Evolutionary conservation across 768 basidiomycete genomes (phyloP), one percentile per base, ranked within the genome.

Genomic region (Leccinum boreale): DNA sequence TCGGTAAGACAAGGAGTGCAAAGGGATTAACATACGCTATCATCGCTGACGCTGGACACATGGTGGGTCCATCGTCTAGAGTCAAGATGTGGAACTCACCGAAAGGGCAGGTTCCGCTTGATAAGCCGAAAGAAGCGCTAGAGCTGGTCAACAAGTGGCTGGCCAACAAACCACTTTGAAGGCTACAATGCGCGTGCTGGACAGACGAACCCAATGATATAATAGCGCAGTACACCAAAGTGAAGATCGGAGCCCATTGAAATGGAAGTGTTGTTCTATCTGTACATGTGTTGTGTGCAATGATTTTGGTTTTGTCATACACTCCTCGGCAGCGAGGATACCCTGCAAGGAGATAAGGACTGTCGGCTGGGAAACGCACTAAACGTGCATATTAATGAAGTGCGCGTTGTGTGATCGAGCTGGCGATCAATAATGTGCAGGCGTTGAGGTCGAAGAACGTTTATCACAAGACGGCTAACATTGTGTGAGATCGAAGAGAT

Each of bases 11-110:
- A 45, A 83, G 83, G 70, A 77, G 73, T 26, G 79, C 77, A 29
- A 77, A 78, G 3, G 80, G 79, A 42, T 72, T 92, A 52, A 87
- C 85, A 28, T 89, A 81, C 67, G 81, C 79, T 17, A 87, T 83
- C 1, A 66, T 89, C 45, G 66, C 78, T 49, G 85, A 78, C 0
- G 89, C 87, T 17, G 89, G 89, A n/a, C 89, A 91, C 73, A 87
- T 85, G 85, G 84, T 83, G 35, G 31, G 73, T 65, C 2, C 31
- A 11, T 49, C 5, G 6, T 35, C 28, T 17, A 44, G 6, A n/a
- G 50, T 24, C n/a, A 35, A 24, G 29, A 29, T 28, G 10, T 33
- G 28, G 23, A 39, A 45, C 54, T 57, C 17, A 62, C 14, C 19
- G 11, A 19, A 6, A 9, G 1, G 17, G 2, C 31, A 81, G 80